phyloP scores from a whole-genome alignment of 2,329 filamentous ascomycete genomes.

The Fusarium abutilonis region DNA sequence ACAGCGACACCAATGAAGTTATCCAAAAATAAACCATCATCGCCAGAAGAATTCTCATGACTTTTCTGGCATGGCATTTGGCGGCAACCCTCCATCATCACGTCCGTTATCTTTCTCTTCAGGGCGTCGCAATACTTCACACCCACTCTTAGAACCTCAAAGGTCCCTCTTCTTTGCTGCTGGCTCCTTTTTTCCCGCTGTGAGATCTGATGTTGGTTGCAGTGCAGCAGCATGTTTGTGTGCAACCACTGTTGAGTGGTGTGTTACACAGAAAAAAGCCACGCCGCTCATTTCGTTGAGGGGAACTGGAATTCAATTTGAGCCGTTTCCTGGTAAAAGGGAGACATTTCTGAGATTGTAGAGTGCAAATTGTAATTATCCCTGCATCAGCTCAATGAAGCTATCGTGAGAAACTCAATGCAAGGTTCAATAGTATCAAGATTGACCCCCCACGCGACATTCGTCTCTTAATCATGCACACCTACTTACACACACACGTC shows the following conservation, averaged over 20 bases:
- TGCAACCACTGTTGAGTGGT: conserved; percentile 20
- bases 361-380: not conserved
- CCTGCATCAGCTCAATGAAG: conserved; percentile 7
- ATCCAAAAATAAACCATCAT: conserved; percentile 9
- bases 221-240: conserved; percentile 24
- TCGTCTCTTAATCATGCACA: conserved; percentile 21
- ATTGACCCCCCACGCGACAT: conserved; percentile 23
- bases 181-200: conserved; percentile 1
- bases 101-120: conserved; percentile 33
- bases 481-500: conserved; percentile 17
- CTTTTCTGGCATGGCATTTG: not conserved
- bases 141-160: conserved; percentile 38
- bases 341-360: conserved; percentile 1
- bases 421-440: conserved; percentile 9
- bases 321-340: not conserved
- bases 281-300: conserved; percentile 22
- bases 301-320: conserved; percentile 19
- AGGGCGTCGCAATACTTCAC: conserved; percentile 23
- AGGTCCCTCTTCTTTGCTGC: conserved; percentile 5
- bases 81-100: conserved; percentile 28
- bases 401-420: conserved; percentile 10
- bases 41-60: conserved; percentile 1
- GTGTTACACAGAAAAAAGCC: conserved; percentile 26
- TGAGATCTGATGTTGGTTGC: conserved; percentile 33
- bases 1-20: conserved; percentile 1